phyloP scores from a whole-genome alignment of 2,329 filamentous ascomycete species.

The Stemphylium lycopersici region DNA sequence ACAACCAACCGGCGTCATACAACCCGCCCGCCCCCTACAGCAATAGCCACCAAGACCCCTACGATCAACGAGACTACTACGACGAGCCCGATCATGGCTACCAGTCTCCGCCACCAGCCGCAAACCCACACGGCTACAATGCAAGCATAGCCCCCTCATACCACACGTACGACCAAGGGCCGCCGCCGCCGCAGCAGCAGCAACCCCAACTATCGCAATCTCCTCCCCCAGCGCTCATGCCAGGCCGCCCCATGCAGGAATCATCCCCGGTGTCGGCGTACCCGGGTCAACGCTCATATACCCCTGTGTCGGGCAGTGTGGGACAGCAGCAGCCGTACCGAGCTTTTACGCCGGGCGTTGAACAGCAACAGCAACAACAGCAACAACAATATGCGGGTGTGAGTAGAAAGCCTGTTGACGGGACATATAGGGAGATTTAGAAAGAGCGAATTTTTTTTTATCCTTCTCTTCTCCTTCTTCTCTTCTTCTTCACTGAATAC shows the following conservation, averaged over 20 bases:
- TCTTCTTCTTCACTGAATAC: neutral
- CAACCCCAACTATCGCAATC: neutral
- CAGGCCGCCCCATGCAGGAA: neutral
- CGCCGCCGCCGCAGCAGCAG: neutral
- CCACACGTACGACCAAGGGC: slow-evolving; percentile 4
- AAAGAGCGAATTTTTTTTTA: too few species aligned
- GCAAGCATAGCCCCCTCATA: slow-evolving; percentile 4
- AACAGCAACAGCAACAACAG: neutral
- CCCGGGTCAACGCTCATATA: slow-evolving; percentile 7
- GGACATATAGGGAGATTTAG: slow-evolving; percentile 11
- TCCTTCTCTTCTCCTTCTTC: too few species aligned
- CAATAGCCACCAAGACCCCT: slow-evolving; percentile 6
- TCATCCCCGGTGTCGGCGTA: slow-evolving; percentile 4
- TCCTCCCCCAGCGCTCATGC: slow-evolving; percentile 1
- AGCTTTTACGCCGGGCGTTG: slow-evolving; percentile 8
- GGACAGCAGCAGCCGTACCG: slow-evolving; percentile 5
- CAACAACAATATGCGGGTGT: slow-evolving; percentile 7
- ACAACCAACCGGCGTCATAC: slow-evolving; percentile 18
- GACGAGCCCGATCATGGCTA: slow-evolving; percentile 4
- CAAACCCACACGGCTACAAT: slow-evolving; percentile 7
- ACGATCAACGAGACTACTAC: slow-evolving; percentile 13
- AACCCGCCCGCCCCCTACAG: slow-evolving; percentile 15
- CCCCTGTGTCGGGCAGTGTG: neutral
- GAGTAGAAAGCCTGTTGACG: neutral
- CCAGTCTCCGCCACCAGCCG: slow-evolving; percentile 4